Evolutionary conservation across 495 filamentous ascomycete genomes (phyloP), one percentile per base, ranked within the genome.

Genomic region (Penicillium pulvis): DNA sequence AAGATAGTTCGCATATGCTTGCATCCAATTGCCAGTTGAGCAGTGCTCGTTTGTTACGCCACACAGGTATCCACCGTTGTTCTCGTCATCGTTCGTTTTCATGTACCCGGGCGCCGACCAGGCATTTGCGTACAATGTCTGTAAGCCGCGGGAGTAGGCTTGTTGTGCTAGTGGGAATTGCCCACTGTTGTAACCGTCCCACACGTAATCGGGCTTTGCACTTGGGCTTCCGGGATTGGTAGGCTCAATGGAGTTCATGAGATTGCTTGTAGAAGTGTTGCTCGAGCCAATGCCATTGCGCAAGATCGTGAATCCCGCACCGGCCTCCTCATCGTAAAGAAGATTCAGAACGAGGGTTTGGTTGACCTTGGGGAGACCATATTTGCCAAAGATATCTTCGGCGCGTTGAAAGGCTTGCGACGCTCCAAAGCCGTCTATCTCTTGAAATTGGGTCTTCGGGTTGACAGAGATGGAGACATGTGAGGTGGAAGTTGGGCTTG

Each of bases 101-200:
- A 86, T 84, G 69, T 77, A 86, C 0, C 76, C 80, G 0, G 81
- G 81, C 0, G 81, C 82, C 31, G 71, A 78, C 82, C 82, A 85
- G 0, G 83, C 82, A 67, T 86, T 73, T 1, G 81, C 80, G 58
- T 84, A 84, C 11, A 49, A 12, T n/a, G 46, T 49, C 24, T 49
- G 46, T 3, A 49, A 14, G 9, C 46, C 46, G 46, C 76, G 73
- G 1, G 60, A 62, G 23, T 75, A 63, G 1, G 80, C 80, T 54
- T 81, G 68, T 57, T 82, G 67, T 14, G 78, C 74, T 12, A 84
- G 67, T 73, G 75, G 83, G 6, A 84, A 67, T 65, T 83, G 81
- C 26, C 73, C 71, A 9, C 68, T 63, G 57, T 85, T 79, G 39
- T 81, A 66, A 23, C 62, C 62, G 53, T 83, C 73, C 72, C 78